A percentile compares a stretch with the other conserved stretches of the same genome.
Evolutionary conservation across 2,329 filamentous ascomycete species (phyloP).

Genomic region (Fusarium devonianum): DNA sequence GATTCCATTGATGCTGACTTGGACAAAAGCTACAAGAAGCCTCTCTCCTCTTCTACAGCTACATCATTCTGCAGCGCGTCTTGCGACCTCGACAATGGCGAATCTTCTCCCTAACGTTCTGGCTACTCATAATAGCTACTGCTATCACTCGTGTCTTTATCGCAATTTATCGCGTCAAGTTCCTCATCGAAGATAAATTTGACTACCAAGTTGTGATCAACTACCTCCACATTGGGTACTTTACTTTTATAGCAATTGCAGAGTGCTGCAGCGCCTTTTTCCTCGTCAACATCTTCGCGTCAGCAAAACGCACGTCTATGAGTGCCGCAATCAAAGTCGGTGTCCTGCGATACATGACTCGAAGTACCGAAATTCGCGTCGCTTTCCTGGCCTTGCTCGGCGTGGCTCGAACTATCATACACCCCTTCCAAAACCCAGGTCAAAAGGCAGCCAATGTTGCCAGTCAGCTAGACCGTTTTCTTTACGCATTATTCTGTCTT

Average conservation of each 20-base stretch:
- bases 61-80: constrained; percentile 59
- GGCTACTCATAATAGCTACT: constrained; percentile 62
- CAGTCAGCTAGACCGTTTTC: constrained; percentile 51
- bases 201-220: constrained; percentile 43
- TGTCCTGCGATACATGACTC: constrained; percentile 49
- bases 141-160: constrained; percentile 55
- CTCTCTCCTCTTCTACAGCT: constrained; percentile 55
- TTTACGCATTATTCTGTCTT: constrained; percentile 50
- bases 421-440: constrained; percentile 48
- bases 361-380: constrained; percentile 50
- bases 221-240: constrained; percentile 52
- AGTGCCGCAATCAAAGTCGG: constrained; percentile 42
- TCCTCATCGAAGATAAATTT: constrained; percentile 39
- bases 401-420: constrained; percentile 50
- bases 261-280: constrained; percentile 51
- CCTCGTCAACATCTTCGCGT: constrained; percentile 47
- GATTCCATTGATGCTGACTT: constrained; percentile 27
- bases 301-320: constrained; percentile 39
- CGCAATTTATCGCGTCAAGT: constrained; percentile 42
- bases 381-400: constrained; percentile 49
- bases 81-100: constrained; percentile 51
- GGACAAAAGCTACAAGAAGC: constrained; percentile 52
- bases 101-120: constrained; percentile 61
- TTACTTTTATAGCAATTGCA: constrained; percentile 49
- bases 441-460: constrained; percentile 48